phyloP scores from a whole-genome alignment of 2,329 filamentous ascomycete species.

The Metarhizium guizhouense region DNA sequence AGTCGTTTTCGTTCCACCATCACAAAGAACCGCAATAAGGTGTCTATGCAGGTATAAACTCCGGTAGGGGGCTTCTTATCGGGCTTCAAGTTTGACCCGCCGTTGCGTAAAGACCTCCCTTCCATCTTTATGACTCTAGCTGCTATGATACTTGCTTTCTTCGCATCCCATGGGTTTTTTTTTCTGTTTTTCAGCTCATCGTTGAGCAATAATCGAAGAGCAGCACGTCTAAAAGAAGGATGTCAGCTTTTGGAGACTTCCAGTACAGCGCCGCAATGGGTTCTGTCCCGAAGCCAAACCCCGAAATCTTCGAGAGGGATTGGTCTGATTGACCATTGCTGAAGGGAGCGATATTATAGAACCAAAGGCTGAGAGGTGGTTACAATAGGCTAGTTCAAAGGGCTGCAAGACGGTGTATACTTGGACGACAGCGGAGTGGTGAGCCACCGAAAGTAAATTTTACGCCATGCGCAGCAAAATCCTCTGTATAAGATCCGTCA shows the following conservation, averaged over 20 bases:
- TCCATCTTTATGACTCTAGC: neutral
- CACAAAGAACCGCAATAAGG: too few relatives aligned
- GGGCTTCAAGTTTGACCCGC: fast-evolving
- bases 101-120: neutral
- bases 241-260: neutral
- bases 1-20: too few relatives aligned
- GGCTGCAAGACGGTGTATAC: too few relatives aligned
- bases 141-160: neutral
- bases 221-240: neutral
- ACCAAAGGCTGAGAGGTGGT: too few relatives aligned
- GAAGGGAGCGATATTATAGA: too few relatives aligned
- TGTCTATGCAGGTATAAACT: neutral
- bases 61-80: neutral
- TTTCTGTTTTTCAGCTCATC: neutral
- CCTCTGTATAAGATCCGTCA: too few relatives aligned
- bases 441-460: constrained; percentile 11
- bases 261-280: too few relatives aligned
- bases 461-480: constrained; percentile 11
- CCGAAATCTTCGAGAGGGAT: neutral
- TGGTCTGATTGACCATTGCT: neutral
- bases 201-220: neutral
- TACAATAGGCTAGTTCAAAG: too few relatives aligned
- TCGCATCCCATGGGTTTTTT: neutral
- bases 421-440: too few relatives aligned
- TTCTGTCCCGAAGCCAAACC: too few relatives aligned